A percentile compares a stretch with the other conserved stretches of the same genome.
Evolutionary conservation across 208 protist genomes (phyloP).

Genomic region (Crithidia sp.): DNA sequence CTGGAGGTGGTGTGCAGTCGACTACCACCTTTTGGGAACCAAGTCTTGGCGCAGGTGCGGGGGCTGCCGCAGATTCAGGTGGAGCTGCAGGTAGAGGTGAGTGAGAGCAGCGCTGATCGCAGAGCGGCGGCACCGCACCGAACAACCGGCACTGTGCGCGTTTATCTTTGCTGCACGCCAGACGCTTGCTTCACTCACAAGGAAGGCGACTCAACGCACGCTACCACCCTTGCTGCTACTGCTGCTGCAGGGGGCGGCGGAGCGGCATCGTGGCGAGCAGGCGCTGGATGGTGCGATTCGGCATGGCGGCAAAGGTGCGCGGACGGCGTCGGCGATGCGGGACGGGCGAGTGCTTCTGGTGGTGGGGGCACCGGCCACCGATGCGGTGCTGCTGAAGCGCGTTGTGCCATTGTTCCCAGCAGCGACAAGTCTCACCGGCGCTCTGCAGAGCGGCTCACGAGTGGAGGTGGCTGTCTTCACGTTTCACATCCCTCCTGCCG

Average conservation of each 20-base stretch:
- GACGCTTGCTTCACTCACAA: not conserved
- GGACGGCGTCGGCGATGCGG: not conserved
- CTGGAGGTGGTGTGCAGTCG: slow-evolving; percentile 73
- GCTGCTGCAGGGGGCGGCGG: no score
- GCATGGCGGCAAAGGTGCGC: not conserved
- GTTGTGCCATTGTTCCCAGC: slow-evolving; percentile 17
- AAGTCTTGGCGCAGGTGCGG: slow-evolving; percentile 43
- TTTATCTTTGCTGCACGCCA: not conserved
- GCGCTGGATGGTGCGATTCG: not conserved
- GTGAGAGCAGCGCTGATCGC: not conserved
- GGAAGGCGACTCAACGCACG: not conserved
- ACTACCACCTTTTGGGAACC: slow-evolving; percentile 74
- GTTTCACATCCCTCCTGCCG: not conserved
- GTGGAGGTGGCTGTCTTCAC: slow-evolving; percentile 4
- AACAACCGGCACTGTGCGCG: not conserved
- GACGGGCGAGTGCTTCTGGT: slow-evolving; percentile 31
- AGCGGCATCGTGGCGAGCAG: no score
- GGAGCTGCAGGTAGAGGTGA: not conserved
- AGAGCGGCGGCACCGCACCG: not conserved
- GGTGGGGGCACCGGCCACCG: slow-evolving; percentile 35
- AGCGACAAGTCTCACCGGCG: not conserved
- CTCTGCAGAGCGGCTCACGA: not conserved
- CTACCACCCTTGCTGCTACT: no score
- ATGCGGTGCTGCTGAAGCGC: slow-evolving; percentile 43
- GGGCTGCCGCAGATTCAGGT: slow-evolving; percentile 34